A percentile compares a stretch with the other conserved stretches of the same genome.
phyloP scores from a whole-genome alignment of 208 protist genomes.

The Acanthamoeba lenticulata region DNA sequence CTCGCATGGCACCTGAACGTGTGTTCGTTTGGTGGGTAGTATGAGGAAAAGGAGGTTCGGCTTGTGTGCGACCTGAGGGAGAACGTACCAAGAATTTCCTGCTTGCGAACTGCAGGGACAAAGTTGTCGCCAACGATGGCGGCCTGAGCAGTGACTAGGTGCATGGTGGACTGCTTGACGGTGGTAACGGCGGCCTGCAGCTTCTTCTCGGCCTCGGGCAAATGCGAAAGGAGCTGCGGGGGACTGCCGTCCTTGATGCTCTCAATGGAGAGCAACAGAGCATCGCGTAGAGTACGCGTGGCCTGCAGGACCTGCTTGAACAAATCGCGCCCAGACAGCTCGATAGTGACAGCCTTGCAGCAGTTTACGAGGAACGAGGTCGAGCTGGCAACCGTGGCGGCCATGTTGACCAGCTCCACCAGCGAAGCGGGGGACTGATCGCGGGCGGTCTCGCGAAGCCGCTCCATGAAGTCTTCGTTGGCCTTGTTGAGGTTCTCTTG shows the following conservation, averaged over 20 bases:
- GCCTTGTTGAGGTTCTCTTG: slow-evolving; percentile 57
- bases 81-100: slow-evolving; percentile 38
- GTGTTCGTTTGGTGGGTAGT: background rate
- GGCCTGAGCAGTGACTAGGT: slow-evolving; percentile 59
- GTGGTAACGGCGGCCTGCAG: slow-evolving; percentile 17
- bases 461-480: slow-evolving; percentile 54
- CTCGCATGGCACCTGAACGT: background rate
- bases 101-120: slow-evolving; percentile 27
- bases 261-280: background rate
- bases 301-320: slow-evolving; percentile 58
- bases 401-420: slow-evolving; percentile 17
- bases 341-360: slow-evolving; percentile 59
- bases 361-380: slow-evolving; percentile 64
- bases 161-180: slow-evolving; percentile 65
- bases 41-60: background rate
- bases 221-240: background rate
- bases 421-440: background rate
- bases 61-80: background rate
- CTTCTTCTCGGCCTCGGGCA: slow-evolving; percentile 49
- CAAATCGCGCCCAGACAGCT: slow-evolving; percentile 1
- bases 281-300: slow-evolving; percentile 30
- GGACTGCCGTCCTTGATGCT: slow-evolving; percentile 36
- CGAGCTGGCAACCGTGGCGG: slow-evolving; percentile 16
- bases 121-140: slow-evolving; percentile 61
- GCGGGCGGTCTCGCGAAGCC: slow-evolving; percentile 15